Evolutionary conservation across 192 early-diverging fungal species (phyloP), one percentile per base, ranked within the genome.

Genomic region (Backusella mclennaniae): DNA sequence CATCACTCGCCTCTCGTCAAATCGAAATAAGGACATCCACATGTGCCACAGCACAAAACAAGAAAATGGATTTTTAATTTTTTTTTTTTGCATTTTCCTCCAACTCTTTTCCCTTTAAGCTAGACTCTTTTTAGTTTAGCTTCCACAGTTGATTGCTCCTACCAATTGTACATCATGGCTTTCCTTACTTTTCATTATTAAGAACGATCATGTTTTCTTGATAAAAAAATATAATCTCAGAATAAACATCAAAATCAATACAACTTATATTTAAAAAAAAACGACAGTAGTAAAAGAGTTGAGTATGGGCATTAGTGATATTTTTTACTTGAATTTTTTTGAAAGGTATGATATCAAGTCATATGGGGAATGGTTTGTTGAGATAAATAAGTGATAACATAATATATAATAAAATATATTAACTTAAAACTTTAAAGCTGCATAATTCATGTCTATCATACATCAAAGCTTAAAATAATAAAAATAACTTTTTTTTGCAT

Each of bases 401-500:
- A 21, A 63, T 23, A 59, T 8, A 39, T 39, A 9, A 39, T 29
- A 63, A 14, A 29, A 63, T 63, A 63, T 63, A 63, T 63, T 63
- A 63, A 63, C 56, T 29, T 63, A 63, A 63, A 63, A 63, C 56
- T 63, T 63, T 26, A 63, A 63, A 29, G 19, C 56, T 59, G 56
- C 56, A 59, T 59, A 59, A 59, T 59, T 59, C 0, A 26, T 26
- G 53, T 9, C 6, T 56, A 15, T 23, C 56, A 1, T 23, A 59
- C 23, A 26, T 12, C 12, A 59, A 59, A 59, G 56, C 23, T 23
- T 59, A 59, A 59, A 59, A 59, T 59, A 59, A 59, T 59, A 59
- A 59, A 26, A 59, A 21, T 59, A 29, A 26, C 52, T 44, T 49
- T 49, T 49, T 49, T 49, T 49, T 17, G 42, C 46, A 49, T 49